phyloP scores from a whole-genome alignment of 129 eudicot species.

The Centrapalus pauciflorus region DNA sequence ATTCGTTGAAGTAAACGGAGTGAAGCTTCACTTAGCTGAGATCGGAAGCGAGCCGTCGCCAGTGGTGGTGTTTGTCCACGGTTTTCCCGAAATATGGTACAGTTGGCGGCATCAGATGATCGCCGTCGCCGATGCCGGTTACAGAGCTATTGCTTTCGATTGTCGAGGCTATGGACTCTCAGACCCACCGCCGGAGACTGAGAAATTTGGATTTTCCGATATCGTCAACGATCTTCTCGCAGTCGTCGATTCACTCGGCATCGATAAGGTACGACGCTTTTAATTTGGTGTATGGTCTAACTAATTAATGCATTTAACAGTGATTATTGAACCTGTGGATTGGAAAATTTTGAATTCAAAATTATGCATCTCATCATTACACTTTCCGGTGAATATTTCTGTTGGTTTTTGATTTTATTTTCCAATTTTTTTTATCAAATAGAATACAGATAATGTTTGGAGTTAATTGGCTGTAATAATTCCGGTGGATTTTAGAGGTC shows the following conservation, averaged over 20 bases:
- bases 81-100: constrained; percentile 48
- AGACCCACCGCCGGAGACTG: constrained; percentile 35
- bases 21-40: constrained; percentile 37
- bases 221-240: constrained; percentile 34
- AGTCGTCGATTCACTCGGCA: constrained; percentile 26
- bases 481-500: too few relatives aligned
- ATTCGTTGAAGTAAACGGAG: constrained; percentile 19
- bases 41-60: constrained; percentile 25
- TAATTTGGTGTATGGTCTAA: not conserved
- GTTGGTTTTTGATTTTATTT: not conserved
- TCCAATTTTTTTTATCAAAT: too few relatives aligned
- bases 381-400: not conserved
- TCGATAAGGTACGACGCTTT: constrained; percentile 29
- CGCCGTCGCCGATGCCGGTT: constrained; percentile 33
- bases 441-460: too few relatives aligned
- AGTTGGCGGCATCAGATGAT: constrained; percentile 47
- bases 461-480: too few relatives aligned
- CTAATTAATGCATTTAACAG: not conserved
- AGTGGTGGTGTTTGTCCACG: constrained; percentile 33
- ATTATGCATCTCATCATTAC: not conserved
- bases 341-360: not conserved
- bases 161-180: constrained; percentile 45
- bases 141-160: constrained; percentile 31
- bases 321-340: not conserved
- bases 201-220: constrained; percentile 24